Evolutionary conservation across 768 basidiomycete genomes (phyloP).

Genomic region (Agrocybe chaxingu): DNA sequence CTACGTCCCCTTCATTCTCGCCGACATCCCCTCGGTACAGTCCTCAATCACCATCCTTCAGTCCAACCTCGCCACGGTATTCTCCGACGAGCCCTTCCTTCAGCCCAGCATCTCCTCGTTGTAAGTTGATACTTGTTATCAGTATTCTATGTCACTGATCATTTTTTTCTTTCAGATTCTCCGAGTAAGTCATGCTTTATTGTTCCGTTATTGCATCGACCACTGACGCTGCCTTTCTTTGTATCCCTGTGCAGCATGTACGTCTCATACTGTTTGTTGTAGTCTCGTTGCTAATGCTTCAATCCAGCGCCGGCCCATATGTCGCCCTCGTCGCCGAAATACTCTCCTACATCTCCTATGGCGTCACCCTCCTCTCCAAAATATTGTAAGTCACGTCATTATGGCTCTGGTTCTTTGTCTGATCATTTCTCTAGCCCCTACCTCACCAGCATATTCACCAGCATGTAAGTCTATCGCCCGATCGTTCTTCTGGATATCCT

Average conservation of each 20-base stretch:
- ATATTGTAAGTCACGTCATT: constrained; percentile 63
- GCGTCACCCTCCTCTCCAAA: constrained; percentile 89
- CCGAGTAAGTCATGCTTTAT: constrained; percentile 56
- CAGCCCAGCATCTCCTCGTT: constrained; percentile 90
- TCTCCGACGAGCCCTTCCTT: constrained; percentile 90
- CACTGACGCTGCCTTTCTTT: not conserved
- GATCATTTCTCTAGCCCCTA: constrained; percentile 54
- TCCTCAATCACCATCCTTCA: constrained; percentile 88
- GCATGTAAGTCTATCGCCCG: constrained; percentile 57
- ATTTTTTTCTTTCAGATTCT: constrained; percentile 49
- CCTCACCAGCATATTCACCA: constrained; percentile 85
- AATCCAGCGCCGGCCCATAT: constrained; percentile 70
- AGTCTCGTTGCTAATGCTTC: constrained; percentile 7
- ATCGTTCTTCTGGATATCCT: not conserved
- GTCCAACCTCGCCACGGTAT: constrained; percentile 86
- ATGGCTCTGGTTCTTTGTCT: constrained; percentile 1
- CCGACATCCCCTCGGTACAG: constrained; percentile 84
- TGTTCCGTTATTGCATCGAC: not conserved
- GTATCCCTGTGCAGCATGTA: no score
- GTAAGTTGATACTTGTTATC: constrained; percentile 41
- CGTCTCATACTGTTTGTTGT: not conserved
- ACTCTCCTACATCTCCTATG: constrained; percentile 90
- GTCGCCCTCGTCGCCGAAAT: constrained; percentile 89
- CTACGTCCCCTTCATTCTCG: constrained; percentile 82
- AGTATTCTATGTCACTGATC: constrained; percentile 14